These are phyloP conservation scores for Aspergillus arachidicola DNA, from an alignment of 2,329 filamentous ascomycete species.

Conservation along the genomic window DNA sequence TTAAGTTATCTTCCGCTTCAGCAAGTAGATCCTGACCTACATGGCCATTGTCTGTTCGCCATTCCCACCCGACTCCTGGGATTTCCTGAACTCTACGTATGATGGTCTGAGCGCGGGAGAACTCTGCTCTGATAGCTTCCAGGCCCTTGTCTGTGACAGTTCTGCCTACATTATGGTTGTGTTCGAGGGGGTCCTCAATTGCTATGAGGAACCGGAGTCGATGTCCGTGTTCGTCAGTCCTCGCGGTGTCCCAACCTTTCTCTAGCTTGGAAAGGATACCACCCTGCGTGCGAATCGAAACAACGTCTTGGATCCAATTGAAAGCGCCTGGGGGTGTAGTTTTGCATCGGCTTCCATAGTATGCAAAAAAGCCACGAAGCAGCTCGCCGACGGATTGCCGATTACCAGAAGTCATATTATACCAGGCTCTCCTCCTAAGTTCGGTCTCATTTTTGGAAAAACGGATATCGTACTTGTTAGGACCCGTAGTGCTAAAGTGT, in stretches of 20 bases:
- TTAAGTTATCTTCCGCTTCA: neutral
- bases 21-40: neutral
- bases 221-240: neutral
- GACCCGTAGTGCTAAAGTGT: neutral
- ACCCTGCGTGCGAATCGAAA: neutral
- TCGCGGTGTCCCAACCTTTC: neutral
- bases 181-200: conserved; percentile 1
- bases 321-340: neutral
- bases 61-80: conserved; percentile 1
- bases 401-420: neutral
- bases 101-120: neutral
- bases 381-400: neutral
- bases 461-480: neutral
- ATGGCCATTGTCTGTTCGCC: neutral
- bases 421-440: conserved; percentile 63
- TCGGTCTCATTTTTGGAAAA: conserved; percentile 74
- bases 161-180: conserved; percentile 1
- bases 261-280: neutral
- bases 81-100: conserved; percentile 2
- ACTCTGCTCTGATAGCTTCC: neutral
- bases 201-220: neutral
- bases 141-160: neutral
- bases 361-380: neutral
- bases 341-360: neutral
- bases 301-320: neutral